A percentile compares a stretch with the other conserved stretches of the same genome.
These are phyloP conservation scores for Tilletia caries DNA, from an alignment of 1,284 basidiomycete genomes.

Conservation along the genomic window DNA sequence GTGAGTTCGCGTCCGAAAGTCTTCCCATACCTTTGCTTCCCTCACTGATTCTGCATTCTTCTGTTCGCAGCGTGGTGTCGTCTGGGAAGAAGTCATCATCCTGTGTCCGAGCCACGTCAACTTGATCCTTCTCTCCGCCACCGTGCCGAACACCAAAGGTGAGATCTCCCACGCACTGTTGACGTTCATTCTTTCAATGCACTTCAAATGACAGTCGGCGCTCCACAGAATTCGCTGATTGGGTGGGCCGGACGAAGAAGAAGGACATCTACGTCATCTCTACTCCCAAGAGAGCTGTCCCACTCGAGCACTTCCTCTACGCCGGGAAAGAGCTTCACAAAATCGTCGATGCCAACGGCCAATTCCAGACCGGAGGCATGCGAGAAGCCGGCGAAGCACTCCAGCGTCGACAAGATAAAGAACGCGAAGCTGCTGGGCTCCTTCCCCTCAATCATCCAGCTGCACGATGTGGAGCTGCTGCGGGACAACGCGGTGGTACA, in stretches of 20 bases:
- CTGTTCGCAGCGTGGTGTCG: slow-evolving; percentile 78
- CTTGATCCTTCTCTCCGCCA: slow-evolving; percentile 80
- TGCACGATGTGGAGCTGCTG: slow-evolving; percentile 6
- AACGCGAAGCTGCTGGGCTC: slow-evolving; percentile 79
- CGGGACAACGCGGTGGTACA: slow-evolving; percentile 20
- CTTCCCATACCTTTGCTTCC: background rate
- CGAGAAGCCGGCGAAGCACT: slow-evolving; percentile 84
- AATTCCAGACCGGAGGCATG: slow-evolving; percentile 61
- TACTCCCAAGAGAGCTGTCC: slow-evolving; percentile 91
- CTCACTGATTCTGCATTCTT: background rate
- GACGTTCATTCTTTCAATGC: background rate
- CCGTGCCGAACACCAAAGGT: slow-evolving; percentile 87
- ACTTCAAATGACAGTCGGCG: background rate
- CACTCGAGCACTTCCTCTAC: slow-evolving; percentile 94
- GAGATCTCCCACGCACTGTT: background rate
- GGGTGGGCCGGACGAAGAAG: slow-evolving; percentile 99
- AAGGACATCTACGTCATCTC: slow-evolving; percentile 99
- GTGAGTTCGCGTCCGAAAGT: slow-evolving; percentile 56
- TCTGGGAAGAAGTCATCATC: slow-evolving; percentile 99
- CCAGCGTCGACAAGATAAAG: slow-evolving; percentile 92
- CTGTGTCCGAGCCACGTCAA: slow-evolving; percentile 50
- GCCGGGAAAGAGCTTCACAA: slow-evolving; percentile 86
- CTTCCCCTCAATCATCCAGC: slow-evolving; percentile 60
- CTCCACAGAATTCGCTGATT: slow-evolving; percentile 84
- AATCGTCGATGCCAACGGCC: slow-evolving; percentile 79